Evolutionary conservation across 805 yeast species (phyloP).

Genomic region (Saccharomycopsis lassenensis): DNA sequence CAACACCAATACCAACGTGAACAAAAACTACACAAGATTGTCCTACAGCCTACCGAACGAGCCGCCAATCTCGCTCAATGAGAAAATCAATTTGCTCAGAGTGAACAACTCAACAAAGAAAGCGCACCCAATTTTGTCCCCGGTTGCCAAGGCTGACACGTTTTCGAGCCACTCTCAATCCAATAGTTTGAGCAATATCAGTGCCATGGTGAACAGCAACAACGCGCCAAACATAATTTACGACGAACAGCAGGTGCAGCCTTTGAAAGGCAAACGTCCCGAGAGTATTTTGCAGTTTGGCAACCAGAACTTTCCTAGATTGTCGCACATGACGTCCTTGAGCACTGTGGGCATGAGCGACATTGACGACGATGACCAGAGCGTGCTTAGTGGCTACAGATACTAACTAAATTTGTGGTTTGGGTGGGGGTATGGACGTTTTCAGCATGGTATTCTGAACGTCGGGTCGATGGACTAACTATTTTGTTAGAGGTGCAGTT

Average conservation of each 20-base stretch:
- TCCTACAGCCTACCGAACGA: constrained; percentile 11
- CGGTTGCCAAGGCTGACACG: not conserved
- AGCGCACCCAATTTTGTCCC: no score
- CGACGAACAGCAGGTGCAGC: constrained; percentile 8
- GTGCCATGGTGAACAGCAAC: constrained; percentile 4
- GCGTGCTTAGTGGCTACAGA: constrained; percentile 10
- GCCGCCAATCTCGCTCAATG: constrained; percentile 17
- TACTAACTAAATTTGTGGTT: no score
- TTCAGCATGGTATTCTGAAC: no score
- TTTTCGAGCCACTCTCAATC: constrained; percentile 6
- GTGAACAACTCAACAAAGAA: constrained; percentile 7
- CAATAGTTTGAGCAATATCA: constrained; percentile 16
- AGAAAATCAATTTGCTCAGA: constrained; percentile 16
- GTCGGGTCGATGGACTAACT: no score
- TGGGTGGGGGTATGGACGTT: no score
- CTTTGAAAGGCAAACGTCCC: not conserved
- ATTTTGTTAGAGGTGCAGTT: no score
- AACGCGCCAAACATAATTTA: constrained; percentile 12
- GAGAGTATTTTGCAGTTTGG: not conserved
- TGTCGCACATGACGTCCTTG: constrained; percentile 14
- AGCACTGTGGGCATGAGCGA: constrained; percentile 16
- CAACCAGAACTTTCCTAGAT: constrained; percentile 8
- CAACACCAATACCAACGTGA: not conserved
- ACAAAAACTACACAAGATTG: not conserved
- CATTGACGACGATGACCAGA: constrained; percentile 18